These are phyloP conservation scores for Lotus japonicus DNA, from an alignment of 306 rosid genomes.

Conservation along the genomic window DNA sequence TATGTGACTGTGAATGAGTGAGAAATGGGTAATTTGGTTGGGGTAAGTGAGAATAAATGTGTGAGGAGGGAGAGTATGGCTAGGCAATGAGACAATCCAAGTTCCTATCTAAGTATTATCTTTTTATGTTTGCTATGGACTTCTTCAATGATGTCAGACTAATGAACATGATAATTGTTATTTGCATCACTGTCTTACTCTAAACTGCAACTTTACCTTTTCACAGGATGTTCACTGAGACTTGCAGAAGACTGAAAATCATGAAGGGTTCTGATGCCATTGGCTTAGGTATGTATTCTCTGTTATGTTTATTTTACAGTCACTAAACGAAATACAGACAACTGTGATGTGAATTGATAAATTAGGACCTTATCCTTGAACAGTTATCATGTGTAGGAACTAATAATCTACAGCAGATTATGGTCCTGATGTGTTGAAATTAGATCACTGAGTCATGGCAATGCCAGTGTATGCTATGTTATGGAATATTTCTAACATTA, in stretches of 20 bases:
- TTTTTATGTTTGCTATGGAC: neutral
- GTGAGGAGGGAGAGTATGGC: neutral
- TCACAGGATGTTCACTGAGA: slow-evolving; percentile 82
- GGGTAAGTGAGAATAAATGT: neutral
- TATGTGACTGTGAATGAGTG: too few species aligned
- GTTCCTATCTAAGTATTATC: neutral
- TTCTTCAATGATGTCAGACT: neutral
- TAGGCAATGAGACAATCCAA: neutral
- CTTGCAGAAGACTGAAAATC: slow-evolving; percentile 91
- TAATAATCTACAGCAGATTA: neutral
- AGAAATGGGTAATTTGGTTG: neutral
- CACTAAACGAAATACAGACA: neutral
- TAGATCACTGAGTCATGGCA: neutral
- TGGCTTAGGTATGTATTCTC: slow-evolving; percentile 69
- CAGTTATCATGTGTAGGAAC: neutral
- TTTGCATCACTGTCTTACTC: neutral
- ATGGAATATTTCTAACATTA: neutral
- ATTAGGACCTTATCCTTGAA: neutral
- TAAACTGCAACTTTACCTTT: slow-evolving; percentile 6
- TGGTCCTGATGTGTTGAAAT: neutral
- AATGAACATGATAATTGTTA: neutral
- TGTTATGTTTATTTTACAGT: neutral
- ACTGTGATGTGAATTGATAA: neutral
- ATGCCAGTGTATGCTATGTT: neutral
- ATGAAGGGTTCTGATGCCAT: slow-evolving; percentile 99